Evolutionary conservation across 306 rosid genomes (phyloP), one percentile per base, ranked within the genome.

Genomic region (Cucurbita pepo): DNA sequence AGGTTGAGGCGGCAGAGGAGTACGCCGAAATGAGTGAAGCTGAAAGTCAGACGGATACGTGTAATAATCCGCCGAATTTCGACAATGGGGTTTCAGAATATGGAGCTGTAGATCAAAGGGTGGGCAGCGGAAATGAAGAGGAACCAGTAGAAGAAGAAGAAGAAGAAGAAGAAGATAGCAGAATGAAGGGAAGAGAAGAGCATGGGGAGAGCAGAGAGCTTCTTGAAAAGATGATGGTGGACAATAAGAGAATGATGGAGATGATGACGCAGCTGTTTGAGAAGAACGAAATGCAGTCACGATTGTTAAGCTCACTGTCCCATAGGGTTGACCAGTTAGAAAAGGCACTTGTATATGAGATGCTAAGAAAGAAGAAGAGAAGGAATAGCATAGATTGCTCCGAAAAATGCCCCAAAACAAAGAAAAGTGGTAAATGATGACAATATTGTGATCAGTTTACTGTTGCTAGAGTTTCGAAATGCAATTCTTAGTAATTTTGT

Each of bases 301-400:
- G 48, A 54, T 47, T 88, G 66, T 78, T 90, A 1, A 76, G 78
- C 55, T 85, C 88, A 14, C 85, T 92, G 60, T 72, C 89, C 0
- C 85, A 80, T 1, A 82, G 96, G 56, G 95, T 92, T 53, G 90
- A 76, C 44, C 80, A 72, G n/a, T 72, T 90, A 41, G 96, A 90
- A 81, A 88, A 76, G 75, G 87, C 89, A 18, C 65, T 80, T 16
- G 40, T 74, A 3, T 81, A 84, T 72, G 92, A 81, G 0, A 88
- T 73, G 78, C 63, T 80, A 74, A 82, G 81, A 75, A 90, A 16
- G 82, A 88, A 69, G 83, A 89, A 82, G 86, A 91, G 37, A 71
- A 85, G 71, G 75, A 44, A 56, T 16, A 16, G 34, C 16, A 77
- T 16, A 0, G 78, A 77, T 56, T 8, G 76, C 40, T 10, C 9